These are phyloP conservation scores for Chamaenerion angustifolium DNA, from an alignment of 345 rosid species.

Conservation along the genomic window DNA sequence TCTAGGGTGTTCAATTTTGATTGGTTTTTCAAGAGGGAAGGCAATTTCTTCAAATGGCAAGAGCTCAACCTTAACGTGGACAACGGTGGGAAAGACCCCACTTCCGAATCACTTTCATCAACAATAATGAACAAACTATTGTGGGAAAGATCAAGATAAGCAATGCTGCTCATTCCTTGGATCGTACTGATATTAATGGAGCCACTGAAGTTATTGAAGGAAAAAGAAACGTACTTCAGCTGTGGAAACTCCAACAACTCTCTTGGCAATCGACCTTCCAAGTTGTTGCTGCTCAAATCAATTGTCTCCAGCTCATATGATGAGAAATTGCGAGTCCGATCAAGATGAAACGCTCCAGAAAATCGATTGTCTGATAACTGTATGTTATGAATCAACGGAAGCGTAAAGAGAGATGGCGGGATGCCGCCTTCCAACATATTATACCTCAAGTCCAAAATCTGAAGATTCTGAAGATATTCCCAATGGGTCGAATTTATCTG, in stretches of 20 bases:
- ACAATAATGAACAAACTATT: slow-evolving; percentile 17
- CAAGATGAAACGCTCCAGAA: slow-evolving; percentile 10
- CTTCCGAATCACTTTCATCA: background rate
- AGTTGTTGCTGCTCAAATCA: slow-evolving; percentile 29
- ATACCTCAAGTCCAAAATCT: slow-evolving; percentile 13
- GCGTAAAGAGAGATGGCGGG: slow-evolving; percentile 12
- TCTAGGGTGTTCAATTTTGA: slow-evolving; percentile 10
- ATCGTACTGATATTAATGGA: slow-evolving; percentile 11
- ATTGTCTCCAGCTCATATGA: slow-evolving; percentile 14
- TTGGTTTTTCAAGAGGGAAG: slow-evolving; percentile 20
- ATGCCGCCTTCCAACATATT: slow-evolving; percentile 14
- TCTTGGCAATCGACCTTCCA: slow-evolving; percentile 21
- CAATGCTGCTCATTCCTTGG: slow-evolving; percentile 14
- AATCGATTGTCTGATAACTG: slow-evolving; percentile 17
- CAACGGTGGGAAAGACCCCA: slow-evolving; percentile 7
- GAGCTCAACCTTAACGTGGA: slow-evolving; percentile 24
- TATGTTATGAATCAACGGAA: slow-evolving; percentile 8
- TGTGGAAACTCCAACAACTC: slow-evolving; percentile 11
- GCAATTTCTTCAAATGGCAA: slow-evolving; percentile 23
- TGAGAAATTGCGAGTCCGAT: slow-evolving; percentile 2
- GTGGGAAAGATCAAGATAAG: slow-evolving; percentile 24
- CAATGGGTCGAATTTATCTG: slow-evolving; percentile 13
- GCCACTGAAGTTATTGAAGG: slow-evolving; percentile 34
- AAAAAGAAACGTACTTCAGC: slow-evolving; percentile 18
- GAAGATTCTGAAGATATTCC: slow-evolving; percentile 12